Base-by-base conservation (phyloP, 208 protist genomes). In the Blastocrithidia nonstop region DNA sequence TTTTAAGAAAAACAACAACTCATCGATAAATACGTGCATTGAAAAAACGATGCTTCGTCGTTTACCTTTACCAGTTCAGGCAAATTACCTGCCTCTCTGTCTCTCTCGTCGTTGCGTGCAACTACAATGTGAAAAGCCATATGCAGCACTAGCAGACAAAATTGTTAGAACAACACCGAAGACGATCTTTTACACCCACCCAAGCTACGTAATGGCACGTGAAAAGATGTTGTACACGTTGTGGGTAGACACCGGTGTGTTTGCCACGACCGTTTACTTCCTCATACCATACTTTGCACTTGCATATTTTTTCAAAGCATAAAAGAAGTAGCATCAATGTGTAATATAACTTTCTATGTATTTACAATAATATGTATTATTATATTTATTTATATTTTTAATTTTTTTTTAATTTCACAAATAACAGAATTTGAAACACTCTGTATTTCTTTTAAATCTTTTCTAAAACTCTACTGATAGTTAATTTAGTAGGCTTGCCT, bases 151-250 rank as follows among this genome's bases (percentile, higher is more conserved):
- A 15, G 68, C 74, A 7, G 75, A 88, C 21, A 93, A 93, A 56
- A 85, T 93, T 61, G 77, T 88, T 22, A 76, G 85, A 27, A 69
- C 72, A 0, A 48, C 50, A n/a, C 53, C 45, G 24, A 41, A 50
- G 22, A 67, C 31, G 2, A 66, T 61, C 19, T 93, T 80, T 66
- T 93, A 88, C 58, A 61, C 57, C 15, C 85, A 93, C 45, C 85
- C 85, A 57, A 71, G 59, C 55, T 93, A 90, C 45, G 76, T 90
- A 20, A 86, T 89, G 77, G 65, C 74, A 16, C 73, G 85, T 17
- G 85, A 93, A 49, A 93, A 93, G 63, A 79, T 87, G 69, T 66
- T 90, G 13, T 71, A 81, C 45, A 93, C 79, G 8, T 66, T 93
- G 45, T 93, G 85, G 85, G 64, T 88, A 13, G 85, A 93, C 38